Evolutionary conservation across 805 yeast species (phyloP).

Genomic region (Metschnikowia anglica): DNA sequence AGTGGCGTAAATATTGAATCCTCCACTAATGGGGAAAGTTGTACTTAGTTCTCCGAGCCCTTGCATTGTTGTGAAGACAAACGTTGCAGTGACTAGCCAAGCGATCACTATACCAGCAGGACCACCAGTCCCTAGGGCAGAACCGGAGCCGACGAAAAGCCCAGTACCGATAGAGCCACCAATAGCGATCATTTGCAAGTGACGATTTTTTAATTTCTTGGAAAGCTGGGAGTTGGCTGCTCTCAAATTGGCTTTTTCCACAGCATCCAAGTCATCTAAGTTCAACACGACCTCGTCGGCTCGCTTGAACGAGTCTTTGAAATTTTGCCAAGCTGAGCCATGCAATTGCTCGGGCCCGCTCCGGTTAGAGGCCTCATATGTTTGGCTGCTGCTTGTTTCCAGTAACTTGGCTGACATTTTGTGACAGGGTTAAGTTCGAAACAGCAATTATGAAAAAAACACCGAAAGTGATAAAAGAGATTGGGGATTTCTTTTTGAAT

Average conservation of each 20-base stretch:
- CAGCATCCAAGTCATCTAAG: conserved; percentile 25
- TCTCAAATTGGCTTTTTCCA: conserved; percentile 31
- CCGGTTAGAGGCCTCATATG: conserved; percentile 8
- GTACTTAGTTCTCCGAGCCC: conserved; percentile 52
- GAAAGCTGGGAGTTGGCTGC: conserved; percentile 25
- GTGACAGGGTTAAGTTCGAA: too few relatives aligned
- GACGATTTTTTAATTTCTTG: conserved; percentile 49
- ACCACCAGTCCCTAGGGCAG: conserved; percentile 62
- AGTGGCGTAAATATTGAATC: conserved; percentile 56
- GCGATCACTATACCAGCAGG: conserved; percentile 56
- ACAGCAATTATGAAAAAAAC: too few relatives aligned
- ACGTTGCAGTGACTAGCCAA: conserved; percentile 37
- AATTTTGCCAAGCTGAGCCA: conserved; percentile 20
- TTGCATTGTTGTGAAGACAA: conserved; percentile 36
- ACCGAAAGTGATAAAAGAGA: neutral
- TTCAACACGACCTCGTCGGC: conserved; percentile 25
- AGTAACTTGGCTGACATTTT: conserved; percentile 9
- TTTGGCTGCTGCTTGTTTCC: conserved; percentile 6
- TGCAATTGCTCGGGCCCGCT: neutral
- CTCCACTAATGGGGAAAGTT: conserved; percentile 49
- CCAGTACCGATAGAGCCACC: conserved; percentile 88
- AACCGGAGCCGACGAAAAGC: conserved; percentile 71
- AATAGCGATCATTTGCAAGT: conserved; percentile 76
- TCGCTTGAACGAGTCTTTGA: conserved; percentile 38
- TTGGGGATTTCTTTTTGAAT: neutral